Evolutionary conservation across 2,329 filamentous ascomycete genomes (phyloP), one percentile per base, ranked within the genome.

Genomic region (Fulvia fulva): DNA sequence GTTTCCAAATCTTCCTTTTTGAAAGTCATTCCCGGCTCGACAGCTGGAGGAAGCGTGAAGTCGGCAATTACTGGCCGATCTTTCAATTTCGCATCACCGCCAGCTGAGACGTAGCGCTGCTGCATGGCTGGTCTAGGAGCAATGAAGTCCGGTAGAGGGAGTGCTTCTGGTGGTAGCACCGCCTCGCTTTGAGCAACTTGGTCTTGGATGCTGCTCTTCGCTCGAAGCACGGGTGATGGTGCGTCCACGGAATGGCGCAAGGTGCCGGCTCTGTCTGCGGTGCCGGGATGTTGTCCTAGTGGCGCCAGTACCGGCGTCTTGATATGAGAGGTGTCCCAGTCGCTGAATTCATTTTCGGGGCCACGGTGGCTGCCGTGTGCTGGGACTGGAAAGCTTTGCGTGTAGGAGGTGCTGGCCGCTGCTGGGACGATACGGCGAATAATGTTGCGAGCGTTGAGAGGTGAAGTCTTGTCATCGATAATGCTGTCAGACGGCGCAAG

Each of bases 41-140:
- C 4, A 3, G 46, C 41, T 16, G 37, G 25, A 4, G 57, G 53
- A 8, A 53, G 53, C 6, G 41, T 12, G 30, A 53, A 53, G 16
- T 21, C 45, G 5, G 26, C 3, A 49, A 70, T 66, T 55, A 65
- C 64, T 21, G 41, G n/a, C 25, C 68, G 67, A 25, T 69, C 63
- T 34, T 56, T 19, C 9, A 70, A 56, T 22, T 60, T 63, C 19
- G 61, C 57, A 44, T 50, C 56, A 26, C 68, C 68, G 44, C 68
- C 68, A 11, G 68, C 68, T 2, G 65, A 63, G 44, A 70, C 64
- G 50, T 68, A 70, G 37, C 68, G 67, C 55, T 69, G 68, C 44
- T 57, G 62, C 16, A 44, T 23, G 5, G 57, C 58, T 11, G 62
- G 64, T 11, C 58, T 59, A 5, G 64, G 63, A 22, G 57, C 28